Conservation (phyloP, 306 rosid genomes). For the Gastrolobium villosum region DNA sequence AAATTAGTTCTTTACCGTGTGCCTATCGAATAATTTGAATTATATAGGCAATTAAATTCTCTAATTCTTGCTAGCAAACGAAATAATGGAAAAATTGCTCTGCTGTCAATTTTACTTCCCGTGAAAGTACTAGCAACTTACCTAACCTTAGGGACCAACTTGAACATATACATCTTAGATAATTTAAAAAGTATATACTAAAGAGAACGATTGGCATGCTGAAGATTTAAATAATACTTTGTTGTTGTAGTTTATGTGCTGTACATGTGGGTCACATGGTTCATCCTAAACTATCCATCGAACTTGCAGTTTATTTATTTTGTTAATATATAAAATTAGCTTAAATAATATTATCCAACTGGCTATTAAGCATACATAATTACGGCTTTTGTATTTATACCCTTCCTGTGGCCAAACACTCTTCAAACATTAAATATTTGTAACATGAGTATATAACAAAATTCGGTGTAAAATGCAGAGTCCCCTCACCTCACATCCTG, state of each 20-base stretch:
- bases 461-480: not conserved
- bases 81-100: not conserved
- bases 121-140: slow-evolving; percentile 41
- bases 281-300: slow-evolving; percentile 42
- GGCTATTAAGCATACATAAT: slow-evolving; percentile 5
- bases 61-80: not conserved
- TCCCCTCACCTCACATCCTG: slow-evolving; percentile 2
- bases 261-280: slow-evolving; percentile 53
- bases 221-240: slow-evolving; percentile 40
- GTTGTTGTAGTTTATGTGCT: slow-evolving; percentile 38
- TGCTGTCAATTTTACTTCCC: slow-evolving; percentile 35
- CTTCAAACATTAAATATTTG: slow-evolving; percentile 33
- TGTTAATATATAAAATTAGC: not conserved
- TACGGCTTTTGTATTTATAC: slow-evolving; percentile 16
- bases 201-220: slow-evolving; percentile 40
- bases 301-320: slow-evolving; percentile 30
- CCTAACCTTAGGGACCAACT: slow-evolving; percentile 46
- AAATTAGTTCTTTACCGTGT: too few relatives aligned
- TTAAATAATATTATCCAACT: slow-evolving; percentile 38
- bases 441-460: not conserved
- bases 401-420: slow-evolving; percentile 19
- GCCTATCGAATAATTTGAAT: slow-evolving; percentile 7
- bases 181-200: slow-evolving; percentile 36
- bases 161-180: slow-evolving; percentile 35
- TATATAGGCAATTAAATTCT: slow-evolving; percentile 11